These are phyloP conservation scores for Backusella circina DNA, from an alignment of 192 early-diverging fungal species.

Conservation along the genomic window DNA sequence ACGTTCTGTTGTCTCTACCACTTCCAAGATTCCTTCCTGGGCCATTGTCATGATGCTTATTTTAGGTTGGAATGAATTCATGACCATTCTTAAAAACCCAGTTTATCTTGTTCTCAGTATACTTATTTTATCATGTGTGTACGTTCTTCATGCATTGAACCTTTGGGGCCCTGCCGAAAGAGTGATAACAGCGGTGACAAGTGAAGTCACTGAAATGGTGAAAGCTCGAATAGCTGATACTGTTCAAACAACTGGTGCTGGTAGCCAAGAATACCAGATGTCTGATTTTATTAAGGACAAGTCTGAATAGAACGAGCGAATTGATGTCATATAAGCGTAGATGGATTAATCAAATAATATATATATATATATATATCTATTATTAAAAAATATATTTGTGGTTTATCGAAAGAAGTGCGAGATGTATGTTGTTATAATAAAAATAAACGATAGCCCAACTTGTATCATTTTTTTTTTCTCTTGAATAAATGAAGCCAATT, in stretches of 20 bases:
- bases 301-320: neutral
- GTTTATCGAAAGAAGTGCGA: no score
- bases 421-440: no score
- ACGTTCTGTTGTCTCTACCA: conserved; percentile 86
- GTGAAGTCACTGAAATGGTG: conserved; percentile 37
- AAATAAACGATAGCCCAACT: no score
- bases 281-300: neutral
- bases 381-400: neutral
- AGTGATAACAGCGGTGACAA: conserved; percentile 31
- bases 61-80: conserved; percentile 97
- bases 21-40: conserved; percentile 85
- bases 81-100: conserved; percentile 83
- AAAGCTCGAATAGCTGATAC: conserved; percentile 28
- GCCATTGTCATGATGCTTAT: conserved; percentile 71
- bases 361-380: neutral
- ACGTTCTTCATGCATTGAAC: conserved; percentile 60
- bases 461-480: no score
- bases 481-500: no score
- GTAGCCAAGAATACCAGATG: neutral
- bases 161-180: conserved; percentile 64
- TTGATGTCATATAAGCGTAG: neutral
- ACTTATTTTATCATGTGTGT: conserved; percentile 47
- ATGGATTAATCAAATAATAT: neutral
- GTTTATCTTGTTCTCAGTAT: conserved; percentile 65
- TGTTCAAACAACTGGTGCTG: neutral